Evolutionary conservation across 2,329 filamentous ascomycete species (phyloP), one percentile per base, ranked within the genome.

Genomic region (Epichloe elymi): DNA sequence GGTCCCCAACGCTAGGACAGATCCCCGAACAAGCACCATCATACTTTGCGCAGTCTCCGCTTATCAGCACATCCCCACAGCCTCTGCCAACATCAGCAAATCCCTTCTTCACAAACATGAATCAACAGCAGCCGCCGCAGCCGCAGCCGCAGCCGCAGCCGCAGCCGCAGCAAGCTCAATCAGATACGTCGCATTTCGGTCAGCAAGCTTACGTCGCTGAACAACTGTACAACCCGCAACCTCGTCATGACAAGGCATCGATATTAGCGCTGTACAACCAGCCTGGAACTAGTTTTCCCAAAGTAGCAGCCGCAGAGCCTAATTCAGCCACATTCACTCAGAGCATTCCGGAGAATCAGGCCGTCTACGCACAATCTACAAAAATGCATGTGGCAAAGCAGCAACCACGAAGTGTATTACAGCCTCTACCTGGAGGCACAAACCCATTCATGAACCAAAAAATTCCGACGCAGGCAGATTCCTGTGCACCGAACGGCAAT

Each of bases 181-280:
- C 15, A 10, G 19, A 15, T 6, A 60, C 7, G 49, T 58, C 5
- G 17, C 42, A 30, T 6, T 61, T 68, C 30, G 38, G n/a, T 30
- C 60, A 54, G 48, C 61, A 59, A 19, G 58, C 55, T 33, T 47
- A 51, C 17, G 56, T 53, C 19, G 62, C 64, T 49, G 62, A 64
- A 23, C 67, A 69, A 47, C 67, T 60, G 35, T 61, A 63, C 50
- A 66, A 65, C 33, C 69, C 71, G 48, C 70, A 73, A 15, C 70
- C 70, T 41, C 71, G 76, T 35, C 74, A 82, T 33, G 80, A 88
- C 59, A 90, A 86, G 56, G 79, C 78, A 3, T 83, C 83, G 4
- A 91, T 93, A 53, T 72, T 91, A 64, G 83, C 86, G 5, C 67
- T 93, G 11, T 91, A 87, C 60, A 82, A 79, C 61, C 77, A 82